Conservation (phyloP, 2,329 filamentous ascomycete species). For the Aureobasidium sp. region DNA sequence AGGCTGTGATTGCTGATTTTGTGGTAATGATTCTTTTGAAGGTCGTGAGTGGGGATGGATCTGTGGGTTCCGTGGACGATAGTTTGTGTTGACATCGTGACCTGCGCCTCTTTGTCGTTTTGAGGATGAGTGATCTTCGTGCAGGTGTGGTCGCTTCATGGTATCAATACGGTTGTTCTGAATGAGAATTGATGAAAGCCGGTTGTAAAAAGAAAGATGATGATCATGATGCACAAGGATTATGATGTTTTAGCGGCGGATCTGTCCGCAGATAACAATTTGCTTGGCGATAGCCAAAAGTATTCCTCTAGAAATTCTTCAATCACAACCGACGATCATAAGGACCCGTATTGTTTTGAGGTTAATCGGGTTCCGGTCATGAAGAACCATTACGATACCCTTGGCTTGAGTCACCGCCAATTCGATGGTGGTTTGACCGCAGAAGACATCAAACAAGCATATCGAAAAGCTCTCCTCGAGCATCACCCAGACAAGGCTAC, state of each 20-base stretch:
- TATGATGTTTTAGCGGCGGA: too few species aligned
- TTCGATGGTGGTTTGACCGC: constrained; percentile 20
- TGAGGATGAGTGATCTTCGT: neutral
- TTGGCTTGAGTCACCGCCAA: constrained; percentile 23
- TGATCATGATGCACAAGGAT: constrained; percentile 2
- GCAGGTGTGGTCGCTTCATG: constrained; percentile 5
- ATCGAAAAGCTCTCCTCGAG: constrained; percentile 49
- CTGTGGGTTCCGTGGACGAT: neutral
- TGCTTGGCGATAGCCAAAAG: too few species aligned
- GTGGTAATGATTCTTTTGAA: neutral
- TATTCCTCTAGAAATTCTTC: too few species aligned
- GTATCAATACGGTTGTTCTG: neutral
- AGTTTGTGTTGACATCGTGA: neutral
- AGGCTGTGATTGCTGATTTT: neutral
- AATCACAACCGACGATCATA: too few species aligned
- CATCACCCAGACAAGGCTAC: constrained; percentile 57
- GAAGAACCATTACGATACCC: constrained; percentile 26
- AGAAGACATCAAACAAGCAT: constrained; percentile 46
- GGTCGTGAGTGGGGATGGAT: constrained; percentile 3
- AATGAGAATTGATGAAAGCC: neutral
- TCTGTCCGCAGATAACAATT: too few species aligned
- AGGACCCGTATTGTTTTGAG: too few species aligned
- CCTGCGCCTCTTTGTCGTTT: neutral
- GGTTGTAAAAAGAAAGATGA: constrained; percentile 11
- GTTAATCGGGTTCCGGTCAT: too few species aligned